Evolutionary conservation across 768 basidiomycete species (phyloP).

Genomic region (Amanita inopinata): DNA sequence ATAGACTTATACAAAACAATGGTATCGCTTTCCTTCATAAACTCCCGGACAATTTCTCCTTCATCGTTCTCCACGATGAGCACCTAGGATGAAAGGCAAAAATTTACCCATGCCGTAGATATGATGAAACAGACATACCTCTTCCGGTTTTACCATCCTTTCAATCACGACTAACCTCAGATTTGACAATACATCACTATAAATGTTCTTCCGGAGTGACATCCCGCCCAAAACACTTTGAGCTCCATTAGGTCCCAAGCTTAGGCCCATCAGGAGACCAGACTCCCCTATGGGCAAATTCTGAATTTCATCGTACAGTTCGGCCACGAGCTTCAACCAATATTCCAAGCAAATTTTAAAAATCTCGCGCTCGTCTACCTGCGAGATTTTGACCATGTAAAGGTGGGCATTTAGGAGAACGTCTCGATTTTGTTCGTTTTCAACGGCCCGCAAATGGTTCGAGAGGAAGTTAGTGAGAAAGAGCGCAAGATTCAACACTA

Average conservation of each 20-base stretch:
- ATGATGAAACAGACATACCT: constrained; percentile 43
- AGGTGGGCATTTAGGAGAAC: constrained; percentile 93
- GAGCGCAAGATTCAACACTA: constrained; percentile 93
- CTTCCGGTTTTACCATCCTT: constrained; percentile 99
- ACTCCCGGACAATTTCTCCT: constrained; percentile 98
- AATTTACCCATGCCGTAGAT: not conserved
- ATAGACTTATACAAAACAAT: constrained; percentile 98
- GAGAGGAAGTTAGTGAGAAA: constrained; percentile 96
- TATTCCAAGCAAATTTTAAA: constrained; percentile 99
- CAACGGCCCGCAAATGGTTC: constrained; percentile 88
- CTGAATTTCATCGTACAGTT: constrained; percentile 96
- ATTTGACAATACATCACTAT: constrained; percentile 91
- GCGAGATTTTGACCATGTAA: constrained; percentile 97
- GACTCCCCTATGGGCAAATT: constrained; percentile 82
- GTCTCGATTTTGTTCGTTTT: constrained; percentile 83
- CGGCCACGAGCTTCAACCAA: constrained; percentile 92
- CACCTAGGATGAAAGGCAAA: constrained; percentile 44
- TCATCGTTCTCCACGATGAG: constrained; percentile 99
- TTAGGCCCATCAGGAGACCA: constrained; percentile 81
- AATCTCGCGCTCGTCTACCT: constrained; percentile 96
- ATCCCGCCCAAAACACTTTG: constrained; percentile 66
- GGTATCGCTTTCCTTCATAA: constrained; percentile 98
- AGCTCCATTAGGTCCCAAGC: constrained; percentile 56
- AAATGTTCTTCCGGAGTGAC: constrained; percentile 86
- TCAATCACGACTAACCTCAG: constrained; percentile 93